phyloP scores from a whole-genome alignment of 805 yeast genomes.

The Saitoella complicata region DNA sequence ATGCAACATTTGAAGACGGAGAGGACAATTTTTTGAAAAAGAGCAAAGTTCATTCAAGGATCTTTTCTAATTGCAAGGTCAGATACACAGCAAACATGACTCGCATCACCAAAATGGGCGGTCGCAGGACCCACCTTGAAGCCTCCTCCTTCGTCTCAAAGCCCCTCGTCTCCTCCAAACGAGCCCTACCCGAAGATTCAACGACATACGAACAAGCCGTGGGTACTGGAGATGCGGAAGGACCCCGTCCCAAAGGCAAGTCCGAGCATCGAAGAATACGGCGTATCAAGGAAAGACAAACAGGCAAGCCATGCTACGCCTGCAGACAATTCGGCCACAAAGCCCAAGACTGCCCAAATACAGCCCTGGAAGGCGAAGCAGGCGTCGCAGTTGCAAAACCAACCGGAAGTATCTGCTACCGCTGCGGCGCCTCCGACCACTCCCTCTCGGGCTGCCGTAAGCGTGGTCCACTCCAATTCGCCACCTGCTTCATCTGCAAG shows the following conservation, averaged over 20 bases:
- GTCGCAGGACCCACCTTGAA: background rate
- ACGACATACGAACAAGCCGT: no score
- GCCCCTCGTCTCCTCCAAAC: background rate
- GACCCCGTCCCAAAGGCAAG: background rate
- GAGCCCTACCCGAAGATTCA: background rate
- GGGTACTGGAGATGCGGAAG: no score
- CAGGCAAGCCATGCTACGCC: background rate
- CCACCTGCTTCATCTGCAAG: constrained; percentile 3
- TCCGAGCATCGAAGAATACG: constrained; percentile 1
- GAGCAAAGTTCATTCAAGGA: no score
- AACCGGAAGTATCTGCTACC: background rate
- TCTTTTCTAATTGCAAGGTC: no score
- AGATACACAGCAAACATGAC: background rate
- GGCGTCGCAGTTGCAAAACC: background rate
- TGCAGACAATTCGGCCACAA: constrained; percentile 1
- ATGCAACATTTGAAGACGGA: no score
- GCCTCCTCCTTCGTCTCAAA: background rate
- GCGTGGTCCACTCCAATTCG: constrained; percentile 1
- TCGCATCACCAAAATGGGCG: constrained; percentile 1
- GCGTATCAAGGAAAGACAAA: background rate
- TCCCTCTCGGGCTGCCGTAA: background rate
- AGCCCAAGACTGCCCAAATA: constrained; percentile 1
- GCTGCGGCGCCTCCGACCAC: constrained; percentile 3
- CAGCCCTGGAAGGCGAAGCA: no score
- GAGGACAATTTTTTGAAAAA: no score